Percentiles rank a stretch among this genome's conserved stretches.
These are phyloP conservation scores for Phanerochaete sordida DNA, from an alignment of 768 basidiomycete species.

Conservation along the genomic window DNA sequence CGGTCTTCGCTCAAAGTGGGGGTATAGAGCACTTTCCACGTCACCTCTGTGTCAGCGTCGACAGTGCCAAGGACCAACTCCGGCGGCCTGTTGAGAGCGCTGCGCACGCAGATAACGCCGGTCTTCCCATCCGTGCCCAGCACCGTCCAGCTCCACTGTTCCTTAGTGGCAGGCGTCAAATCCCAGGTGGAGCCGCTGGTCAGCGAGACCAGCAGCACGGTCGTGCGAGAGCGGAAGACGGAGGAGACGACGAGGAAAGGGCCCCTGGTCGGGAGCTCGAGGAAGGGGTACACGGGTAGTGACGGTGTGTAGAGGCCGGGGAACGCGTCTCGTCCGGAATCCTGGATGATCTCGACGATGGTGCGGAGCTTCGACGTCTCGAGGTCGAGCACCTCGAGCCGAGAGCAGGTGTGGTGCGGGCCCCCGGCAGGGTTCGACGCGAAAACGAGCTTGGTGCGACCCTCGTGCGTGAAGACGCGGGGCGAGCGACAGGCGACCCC, in stretches of 20 bases:
- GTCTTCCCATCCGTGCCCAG: slow-evolving; percentile 43
- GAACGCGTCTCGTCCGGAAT: slow-evolving; percentile 40
- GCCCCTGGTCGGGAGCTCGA: slow-evolving; percentile 13
- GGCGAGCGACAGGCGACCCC: slow-evolving; percentile 58
- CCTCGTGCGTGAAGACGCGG: slow-evolving; percentile 34
- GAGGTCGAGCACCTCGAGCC: slow-evolving; percentile 44
- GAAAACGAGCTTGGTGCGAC: slow-evolving; percentile 41
- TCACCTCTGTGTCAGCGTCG: slow-evolving; percentile 12
- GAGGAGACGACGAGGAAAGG: slow-evolving; percentile 42
- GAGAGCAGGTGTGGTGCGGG: slow-evolving; percentile 53
- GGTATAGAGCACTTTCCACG: slow-evolving; percentile 42
- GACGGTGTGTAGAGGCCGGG: slow-evolving; percentile 61
- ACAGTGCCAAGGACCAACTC: slow-evolving; percentile 48
- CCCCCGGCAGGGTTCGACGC: slow-evolving; percentile 54
- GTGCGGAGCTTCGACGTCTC: slow-evolving; percentile 10
- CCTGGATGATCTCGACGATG: slow-evolving; percentile 41
- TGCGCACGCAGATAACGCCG: slow-evolving; percentile 46
- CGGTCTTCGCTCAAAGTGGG: slow-evolving; percentile 37
- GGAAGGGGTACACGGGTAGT: slow-evolving; percentile 40
- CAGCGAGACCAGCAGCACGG: slow-evolving; percentile 44
- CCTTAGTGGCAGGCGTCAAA: slow-evolving; percentile 34
- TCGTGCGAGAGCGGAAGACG: slow-evolving; percentile 50
- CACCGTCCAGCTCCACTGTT: slow-evolving; percentile 51
- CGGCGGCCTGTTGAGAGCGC: slow-evolving; percentile 42
- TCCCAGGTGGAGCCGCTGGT: slow-evolving; percentile 38